A percentile compares a stretch with the other conserved stretches of the same genome.
Conservation (phyloP, 345 rosid genomes). For the Clausena lansium region DNA sequence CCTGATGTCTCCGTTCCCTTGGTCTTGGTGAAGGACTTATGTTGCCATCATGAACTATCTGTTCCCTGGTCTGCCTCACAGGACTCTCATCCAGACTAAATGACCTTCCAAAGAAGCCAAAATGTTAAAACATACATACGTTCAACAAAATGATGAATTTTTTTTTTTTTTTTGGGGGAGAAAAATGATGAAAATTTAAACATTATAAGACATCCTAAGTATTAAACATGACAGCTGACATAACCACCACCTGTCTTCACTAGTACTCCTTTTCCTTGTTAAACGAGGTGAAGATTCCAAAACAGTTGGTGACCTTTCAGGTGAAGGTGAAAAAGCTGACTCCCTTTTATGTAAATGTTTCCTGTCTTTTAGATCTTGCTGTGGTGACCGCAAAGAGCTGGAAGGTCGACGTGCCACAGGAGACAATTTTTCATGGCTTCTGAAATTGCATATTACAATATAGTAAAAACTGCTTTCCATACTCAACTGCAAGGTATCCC, state of each 20-base stretch:
- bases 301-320: conserved; percentile 24
- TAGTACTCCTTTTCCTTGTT: conserved; percentile 21
- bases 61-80: conserved; percentile 18
- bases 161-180: too few relatives aligned
- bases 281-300: conserved; percentile 21
- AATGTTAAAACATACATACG: not conserved
- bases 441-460: conserved; percentile 13
- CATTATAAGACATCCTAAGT: not conserved
- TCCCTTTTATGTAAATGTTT: conserved; percentile 18
- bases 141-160: not conserved
- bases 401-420: conserved; percentile 16
- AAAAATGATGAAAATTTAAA: not conserved
- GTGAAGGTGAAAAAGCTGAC: conserved; percentile 28
- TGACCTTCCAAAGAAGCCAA: conserved; percentile 17
- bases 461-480: not conserved
- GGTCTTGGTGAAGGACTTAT: conserved; percentile 31
- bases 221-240: not conserved
- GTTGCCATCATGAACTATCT: conserved; percentile 19
- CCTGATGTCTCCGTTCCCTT: conserved; percentile 29
- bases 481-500: not conserved
- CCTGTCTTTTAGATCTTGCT: conserved; percentile 14
- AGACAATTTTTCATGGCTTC: conserved; percentile 25
- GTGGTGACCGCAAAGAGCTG: conserved; percentile 20
- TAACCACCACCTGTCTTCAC: conserved; percentile 37
- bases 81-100: conserved; percentile 28